Base-by-base conservation (phyloP, 768 basidiomycete genomes). In the Russula brevipes region DNA sequence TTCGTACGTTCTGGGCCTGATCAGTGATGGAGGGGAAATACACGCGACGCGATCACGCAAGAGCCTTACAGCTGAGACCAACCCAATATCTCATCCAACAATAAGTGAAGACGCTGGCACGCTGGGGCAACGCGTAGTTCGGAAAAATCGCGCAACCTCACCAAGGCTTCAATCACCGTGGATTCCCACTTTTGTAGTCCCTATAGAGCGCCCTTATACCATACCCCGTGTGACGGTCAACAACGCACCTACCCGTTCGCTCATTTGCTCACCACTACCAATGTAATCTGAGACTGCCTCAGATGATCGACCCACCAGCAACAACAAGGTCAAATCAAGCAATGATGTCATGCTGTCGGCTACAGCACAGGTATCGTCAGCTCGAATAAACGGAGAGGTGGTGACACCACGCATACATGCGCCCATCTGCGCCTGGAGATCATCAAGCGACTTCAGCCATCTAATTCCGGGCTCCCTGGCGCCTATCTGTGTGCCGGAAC, bases 181-280 rank as follows among this genome's bases (percentile, higher is more conserved):
- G 82, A 77, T 71, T 93, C 90, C 91, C 91, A 94, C 72, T 90
- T 91, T 71, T 86, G 85, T 60, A 93, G 79, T 52, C 85, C 84
- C 91, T 93, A 49, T 46, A 61, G 75, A 24, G n/a, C 19, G 53
- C 49, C 6, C n/a, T 50, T 35, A 33, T 49, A n/a, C 50, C n/a
- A 50, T 59, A 41, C 12, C 45, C 17, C 30, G 51, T 35, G 12
- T 8, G n/a, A 47, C 16, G 30, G 16, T 17, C n/a, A n/a, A 47
- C 44, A 54, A 38, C 30, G 12, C 44, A 72, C 76, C 68, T 75
- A 91, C 91, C 72, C 91, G 79, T 75, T 94, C 91, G 63, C 86
- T 89, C 81, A 88, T 88, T 70, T 87, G 85, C 68, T 91, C 89
- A 19, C 82, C 82, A 63, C 88, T 89, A 12, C 87, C 84, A 56